These are phyloP conservation scores for Lathyrus sativus DNA, from an alignment of 306 rosid species.

Conservation along the genomic window DNA sequence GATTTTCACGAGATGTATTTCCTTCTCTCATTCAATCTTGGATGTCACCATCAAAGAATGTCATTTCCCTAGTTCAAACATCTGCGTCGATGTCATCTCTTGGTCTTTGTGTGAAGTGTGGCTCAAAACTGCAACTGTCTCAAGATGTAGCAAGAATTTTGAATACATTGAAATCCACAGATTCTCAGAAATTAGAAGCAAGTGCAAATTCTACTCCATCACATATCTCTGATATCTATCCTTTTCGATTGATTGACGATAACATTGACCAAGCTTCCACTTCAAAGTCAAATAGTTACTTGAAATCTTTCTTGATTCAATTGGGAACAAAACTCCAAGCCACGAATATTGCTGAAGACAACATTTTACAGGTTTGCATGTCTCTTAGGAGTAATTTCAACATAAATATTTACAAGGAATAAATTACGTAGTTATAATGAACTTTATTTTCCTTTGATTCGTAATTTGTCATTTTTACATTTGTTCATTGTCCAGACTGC, in stretches of 20 bases:
- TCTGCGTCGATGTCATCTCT: not conserved
- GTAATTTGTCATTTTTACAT: too few relatives aligned
- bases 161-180: not conserved
- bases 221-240: not conserved
- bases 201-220: not conserved
- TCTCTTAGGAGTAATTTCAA: not conserved
- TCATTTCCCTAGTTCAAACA: not conserved
- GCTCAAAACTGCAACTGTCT: not conserved
- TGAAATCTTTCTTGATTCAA: slow-evolving; percentile 5
- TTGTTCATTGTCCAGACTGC: not conserved
- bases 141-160: not conserved
- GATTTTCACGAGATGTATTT: not conserved
- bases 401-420: too few relatives aligned
- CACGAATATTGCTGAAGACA: not conserved
- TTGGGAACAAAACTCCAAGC: not conserved
- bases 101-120: not conserved
- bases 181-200: not conserved
- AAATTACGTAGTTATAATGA: too few relatives aligned
- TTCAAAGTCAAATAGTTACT: not conserved
- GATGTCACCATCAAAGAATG: slow-evolving; percentile 12
- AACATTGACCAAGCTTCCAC: not conserved
- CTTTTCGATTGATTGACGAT: not conserved
- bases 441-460: too few relatives aligned
- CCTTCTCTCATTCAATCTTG: slow-evolving; percentile 11
- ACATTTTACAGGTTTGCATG: not conserved